phyloP scores from a whole-genome alignment of 768 basidiomycete species.

The Auricularia sp. region DNA sequence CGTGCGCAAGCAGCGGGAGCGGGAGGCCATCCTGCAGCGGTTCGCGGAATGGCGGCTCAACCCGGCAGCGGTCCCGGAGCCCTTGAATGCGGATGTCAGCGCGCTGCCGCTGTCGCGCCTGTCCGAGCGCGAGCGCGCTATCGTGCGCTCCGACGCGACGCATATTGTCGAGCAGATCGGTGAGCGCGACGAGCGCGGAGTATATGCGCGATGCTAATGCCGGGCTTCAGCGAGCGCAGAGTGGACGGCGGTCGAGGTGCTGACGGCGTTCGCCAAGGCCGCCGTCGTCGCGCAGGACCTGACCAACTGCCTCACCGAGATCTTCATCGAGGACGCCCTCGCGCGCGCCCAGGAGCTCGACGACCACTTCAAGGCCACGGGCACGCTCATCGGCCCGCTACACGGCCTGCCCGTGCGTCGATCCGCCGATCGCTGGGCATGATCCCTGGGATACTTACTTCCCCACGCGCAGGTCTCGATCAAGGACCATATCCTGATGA shows the following conservation, averaged over 20 bases:
- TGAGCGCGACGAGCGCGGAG: constrained; percentile 9
- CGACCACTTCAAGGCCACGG: constrained; percentile 32
- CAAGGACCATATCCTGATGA: constrained; percentile 38
- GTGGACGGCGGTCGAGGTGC: constrained; percentile 29
- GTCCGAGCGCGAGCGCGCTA: constrained; percentile 19
- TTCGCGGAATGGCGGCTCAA: constrained; percentile 18
- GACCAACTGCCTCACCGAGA: constrained; percentile 26
- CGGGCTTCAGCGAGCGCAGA: neutral
- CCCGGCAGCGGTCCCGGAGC: constrained; percentile 3
- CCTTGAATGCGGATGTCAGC: constrained; percentile 16
- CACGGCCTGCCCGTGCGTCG: constrained; percentile 36
- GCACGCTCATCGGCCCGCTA: constrained; percentile 38
- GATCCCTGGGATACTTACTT: neutral
- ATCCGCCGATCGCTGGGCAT: neutral
- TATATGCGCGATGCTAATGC: neutral
- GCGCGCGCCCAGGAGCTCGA: constrained; percentile 41
- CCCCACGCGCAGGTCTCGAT: constrained; percentile 11
- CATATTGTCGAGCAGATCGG: constrained; percentile 21
- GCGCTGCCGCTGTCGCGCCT: constrained; percentile 19
- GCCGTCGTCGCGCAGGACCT: constrained; percentile 23
- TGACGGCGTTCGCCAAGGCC: constrained; percentile 26
- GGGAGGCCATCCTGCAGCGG: constrained; percentile 16
- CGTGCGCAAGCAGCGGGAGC: constrained; percentile 10
- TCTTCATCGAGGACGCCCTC: constrained; percentile 44
- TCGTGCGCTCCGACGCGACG: constrained; percentile 28